phyloP scores from a whole-genome alignment of 208 protist genomes.

The Naegleria lovaniensis region DNA sequence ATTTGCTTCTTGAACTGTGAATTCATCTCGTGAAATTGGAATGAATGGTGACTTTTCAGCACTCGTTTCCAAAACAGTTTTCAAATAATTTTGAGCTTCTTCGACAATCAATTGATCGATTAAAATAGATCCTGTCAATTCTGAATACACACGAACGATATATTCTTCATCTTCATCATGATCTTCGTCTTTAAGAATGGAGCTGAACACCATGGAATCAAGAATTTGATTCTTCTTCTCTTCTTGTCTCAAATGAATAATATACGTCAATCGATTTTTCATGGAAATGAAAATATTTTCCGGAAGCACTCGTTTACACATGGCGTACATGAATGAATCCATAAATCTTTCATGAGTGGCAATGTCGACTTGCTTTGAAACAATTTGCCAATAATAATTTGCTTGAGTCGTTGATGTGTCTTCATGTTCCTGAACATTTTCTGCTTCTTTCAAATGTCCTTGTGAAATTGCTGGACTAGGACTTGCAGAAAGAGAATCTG shows the following conservation, averaged over 20 bases:
- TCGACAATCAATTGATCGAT: not conserved
- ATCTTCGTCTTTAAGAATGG: not conserved
- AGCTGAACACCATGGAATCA: not conserved
- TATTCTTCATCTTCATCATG: not conserved
- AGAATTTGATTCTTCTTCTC: not conserved
- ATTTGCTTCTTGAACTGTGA: not conserved
- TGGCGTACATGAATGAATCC: not conserved
- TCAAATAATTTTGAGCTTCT: not conserved
- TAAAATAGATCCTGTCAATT: not conserved
- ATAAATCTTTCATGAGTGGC: not conserved
- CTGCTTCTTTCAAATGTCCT: not conserved
- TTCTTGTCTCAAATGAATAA: not conserved
- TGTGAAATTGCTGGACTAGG: not conserved
- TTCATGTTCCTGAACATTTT: not conserved
- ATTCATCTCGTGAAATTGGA: not conserved
- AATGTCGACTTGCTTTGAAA: not conserved
- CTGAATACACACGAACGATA: not conserved
- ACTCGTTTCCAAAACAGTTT: not conserved
- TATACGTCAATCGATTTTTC: conserved; percentile 4
- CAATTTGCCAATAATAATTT: conserved; percentile 2
- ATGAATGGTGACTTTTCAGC: not conserved
- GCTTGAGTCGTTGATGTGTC: not conserved
- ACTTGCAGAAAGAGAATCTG: not conserved
- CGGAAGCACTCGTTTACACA: not conserved
- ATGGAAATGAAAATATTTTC: not conserved